Base-by-base conservation (phyloP, 2,329 filamentous ascomycete species). In the Lecanicillium sp. region DNA sequence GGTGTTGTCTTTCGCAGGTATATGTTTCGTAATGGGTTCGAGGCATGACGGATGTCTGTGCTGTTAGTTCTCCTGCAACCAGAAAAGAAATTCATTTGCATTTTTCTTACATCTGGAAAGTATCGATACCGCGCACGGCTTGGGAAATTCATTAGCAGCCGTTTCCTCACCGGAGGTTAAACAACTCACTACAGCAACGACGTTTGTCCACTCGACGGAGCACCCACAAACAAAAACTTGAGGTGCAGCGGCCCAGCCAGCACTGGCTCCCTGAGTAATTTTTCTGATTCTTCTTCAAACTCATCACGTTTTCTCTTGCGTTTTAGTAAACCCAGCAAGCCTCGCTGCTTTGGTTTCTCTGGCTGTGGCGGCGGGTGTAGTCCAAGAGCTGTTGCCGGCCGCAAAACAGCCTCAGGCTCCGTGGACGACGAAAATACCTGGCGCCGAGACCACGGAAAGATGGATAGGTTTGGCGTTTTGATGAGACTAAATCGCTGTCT, bases 171-270 rank as follows among this genome's bases (percentile, higher is more conserved):
- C 28, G 38, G 0, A 12, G 5, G 3, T 0, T 2, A 0, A 3
- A n/a, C 2, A n/a, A 48, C 57, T 38, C 31, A 63, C 60, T 61
- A 63, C 14, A 64, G 47, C 38, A 64, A 45, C 9, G 58, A 60
- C 2, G 61, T 64, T 48, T 64, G 61, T 2, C 61, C 61, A 2
- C 50, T 48, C 1, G 35, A 39, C 3, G 47, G 47, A 14, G 51
- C 51, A 1, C 61, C 61, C 2, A 64, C 57, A 42, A 62, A 63
- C 41, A 64, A 41, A 40, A 62, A 60, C 29, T 56, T 59, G 18
- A 63, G 40, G 9, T 49, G 47, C 9, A 57, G 36, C 4, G 53
- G 55, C 25, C 47, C 46, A 0, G 40, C 41, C n/a, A 43, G 29
- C 8, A 32, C 40, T 17, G 46, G 42, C n/a, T 43, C 43, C 27